Conservation (phyloP, 805 yeast species). For the Candida boleticola region DNA sequence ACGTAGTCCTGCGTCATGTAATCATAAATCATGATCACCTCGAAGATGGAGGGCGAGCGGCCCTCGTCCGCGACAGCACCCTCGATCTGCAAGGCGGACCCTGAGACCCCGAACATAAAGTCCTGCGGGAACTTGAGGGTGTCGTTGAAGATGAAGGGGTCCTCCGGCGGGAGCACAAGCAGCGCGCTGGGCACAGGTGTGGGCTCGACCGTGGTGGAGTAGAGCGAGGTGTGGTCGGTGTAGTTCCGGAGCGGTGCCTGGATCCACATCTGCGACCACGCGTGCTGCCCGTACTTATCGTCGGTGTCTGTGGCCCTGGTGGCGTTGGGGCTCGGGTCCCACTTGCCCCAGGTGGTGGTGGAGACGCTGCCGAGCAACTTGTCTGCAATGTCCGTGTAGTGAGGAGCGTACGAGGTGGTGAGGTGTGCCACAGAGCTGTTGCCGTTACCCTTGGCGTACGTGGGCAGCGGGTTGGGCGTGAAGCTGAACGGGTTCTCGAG, state of each 20-base stretch:
- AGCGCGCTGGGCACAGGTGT: constrained; percentile 15
- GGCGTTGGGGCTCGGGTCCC: constrained; percentile 13
- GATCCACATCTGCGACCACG: constrained; percentile 18
- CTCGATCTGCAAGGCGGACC: constrained; percentile 36
- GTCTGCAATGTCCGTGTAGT: constrained; percentile 5
- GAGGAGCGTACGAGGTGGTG: constrained; percentile 8
- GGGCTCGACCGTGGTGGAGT: constrained; percentile 16
- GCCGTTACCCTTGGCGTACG: constrained; percentile 4
- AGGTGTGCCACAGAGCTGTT: constrained; percentile 1
- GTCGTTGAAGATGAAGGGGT: constrained; percentile 12
- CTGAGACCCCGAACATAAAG: constrained; percentile 28
- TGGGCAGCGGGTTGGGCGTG: constrained; percentile 1
- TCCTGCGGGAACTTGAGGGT: constrained; percentile 14
- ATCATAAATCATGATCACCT: constrained; percentile 13
- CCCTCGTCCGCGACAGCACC: constrained; percentile 34
- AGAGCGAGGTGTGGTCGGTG: constrained; percentile 12
- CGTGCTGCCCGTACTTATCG: constrained; percentile 20
- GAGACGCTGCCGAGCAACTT: constrained; percentile 5
- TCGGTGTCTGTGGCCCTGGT: constrained; percentile 14
- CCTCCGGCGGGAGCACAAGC: constrained; percentile 15
- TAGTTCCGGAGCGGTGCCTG: constrained; percentile 12
- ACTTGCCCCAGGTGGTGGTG: constrained; percentile 18
- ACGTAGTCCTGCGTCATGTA: constrained; percentile 17
- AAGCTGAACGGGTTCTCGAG: too few species aligned
- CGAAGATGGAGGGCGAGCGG: constrained; percentile 28